phyloP scores from a whole-genome alignment of 495 filamentous ascomycete genomes.

The Lophiotrema nucula region DNA sequence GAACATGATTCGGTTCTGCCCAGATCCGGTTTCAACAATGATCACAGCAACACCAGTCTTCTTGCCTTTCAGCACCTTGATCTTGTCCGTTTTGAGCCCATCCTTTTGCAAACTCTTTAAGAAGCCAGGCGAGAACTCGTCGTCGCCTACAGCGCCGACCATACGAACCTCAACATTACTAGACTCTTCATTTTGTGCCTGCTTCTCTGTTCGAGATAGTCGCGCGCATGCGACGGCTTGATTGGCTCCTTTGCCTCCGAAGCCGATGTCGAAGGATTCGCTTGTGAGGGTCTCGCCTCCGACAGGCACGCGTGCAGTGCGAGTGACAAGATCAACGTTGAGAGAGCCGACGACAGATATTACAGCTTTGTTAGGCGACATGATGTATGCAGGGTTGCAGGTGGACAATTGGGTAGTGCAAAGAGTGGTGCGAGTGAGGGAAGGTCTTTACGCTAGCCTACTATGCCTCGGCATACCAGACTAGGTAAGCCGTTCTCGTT shows the following conservation, averaged over 20 bases:
- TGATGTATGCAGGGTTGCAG: too few species aligned
- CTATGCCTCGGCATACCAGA: too few species aligned
- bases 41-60: slow-evolving; percentile 80
- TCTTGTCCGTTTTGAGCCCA: slow-evolving; percentile 61
- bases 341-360: slow-evolving; percentile 88
- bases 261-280: slow-evolving; percentile 71
- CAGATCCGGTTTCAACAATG: slow-evolving; percentile 77
- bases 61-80: slow-evolving; percentile 49
- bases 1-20: slow-evolving; percentile 86
- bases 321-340: slow-evolving; percentile 87
- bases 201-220: slow-evolving; percentile 53
- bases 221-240: slow-evolving; percentile 81
- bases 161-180: slow-evolving; percentile 63
- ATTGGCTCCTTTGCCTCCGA: slow-evolving; percentile 94
- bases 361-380: slow-evolving; percentile 9
- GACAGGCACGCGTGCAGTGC: slow-evolving; percentile 76
- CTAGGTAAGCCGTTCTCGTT: too few species aligned
- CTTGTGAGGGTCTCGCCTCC: slow-evolving; percentile 87
- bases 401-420: too few species aligned
- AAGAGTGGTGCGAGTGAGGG: too few species aligned
- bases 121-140: slow-evolving; percentile 60
- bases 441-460: too few species aligned
- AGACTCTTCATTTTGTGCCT: slow-evolving; percentile 14
- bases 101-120: slow-evolving; percentile 44
- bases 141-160: slow-evolving; percentile 78